Base-by-base conservation (phyloP, 306 rosid species). In the Lathyrus aphaca region DNA sequence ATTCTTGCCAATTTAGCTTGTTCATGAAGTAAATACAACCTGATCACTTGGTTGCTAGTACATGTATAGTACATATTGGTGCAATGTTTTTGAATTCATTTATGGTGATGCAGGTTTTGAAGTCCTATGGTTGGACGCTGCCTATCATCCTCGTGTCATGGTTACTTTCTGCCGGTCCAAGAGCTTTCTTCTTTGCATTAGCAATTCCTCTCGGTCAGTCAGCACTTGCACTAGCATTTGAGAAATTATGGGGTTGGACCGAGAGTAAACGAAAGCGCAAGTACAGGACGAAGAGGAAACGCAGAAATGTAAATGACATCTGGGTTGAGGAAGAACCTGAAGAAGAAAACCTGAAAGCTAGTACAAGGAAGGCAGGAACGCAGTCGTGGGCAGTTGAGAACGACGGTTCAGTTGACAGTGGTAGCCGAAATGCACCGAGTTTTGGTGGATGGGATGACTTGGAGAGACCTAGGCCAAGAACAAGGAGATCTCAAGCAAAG, bases 371-470 rank as follows among this genome's bases (percentile, higher is more conserved):
- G 73, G 74, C 55, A 63, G 82, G 80, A 11, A 82, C 87, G 66
- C 95, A 88, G 35, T 90, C 99, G 48, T 94, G 99, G 99, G 90
- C 74, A 1, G 88, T 68, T 56, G 89, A 84, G 55, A 79, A 75
- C 49, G 81, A 78, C 56, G 81, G 75, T 43, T 62, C 89, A 0
- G 88, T 60, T 53, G 78, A 73, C 21, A 81, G 70, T 27, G 82
- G 76, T 25, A 72, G 68, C 16, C 74, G 3, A 69, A 71, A 46
- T 71, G 74, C 65, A 11, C 61, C 76, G 8, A 61, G 80, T 44
- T 83, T 84, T 42, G 97, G 99, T 30, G 99, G 99, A 62, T 94
- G 97, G 99, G 99, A 90, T 71, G 96, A 94, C 69, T 78, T 94
- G 60, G 97, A 88, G 66, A 73, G 88, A 80, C 57, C 50, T 63